Evolutionary conservation across 176 grass and related monocot genomes (phyloP).

Genomic region (Phoenix roebelenii): DNA sequence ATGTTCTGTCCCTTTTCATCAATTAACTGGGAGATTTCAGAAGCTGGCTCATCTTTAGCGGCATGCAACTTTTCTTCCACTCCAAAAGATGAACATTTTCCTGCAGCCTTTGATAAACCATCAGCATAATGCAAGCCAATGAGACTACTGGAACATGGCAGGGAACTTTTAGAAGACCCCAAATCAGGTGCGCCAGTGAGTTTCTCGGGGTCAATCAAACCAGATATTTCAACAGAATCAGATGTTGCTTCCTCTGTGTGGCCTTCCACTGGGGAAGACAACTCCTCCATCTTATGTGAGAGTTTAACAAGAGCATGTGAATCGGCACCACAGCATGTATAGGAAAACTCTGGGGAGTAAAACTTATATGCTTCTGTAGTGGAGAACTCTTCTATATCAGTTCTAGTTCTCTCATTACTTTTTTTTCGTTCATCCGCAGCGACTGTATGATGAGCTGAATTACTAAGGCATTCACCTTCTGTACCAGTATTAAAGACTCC

Average conservation of each 20-base stretch:
- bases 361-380: not conserved
- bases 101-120: constrained; percentile 2
- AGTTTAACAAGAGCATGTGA: not conserved
- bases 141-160: not conserved
- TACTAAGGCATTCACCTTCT: too few species aligned
- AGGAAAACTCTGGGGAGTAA: not conserved
- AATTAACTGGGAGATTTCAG: constrained; percentile 8
- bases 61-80: constrained; percentile 10
- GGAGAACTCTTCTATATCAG: not conserved
- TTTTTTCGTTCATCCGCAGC: not conserved
- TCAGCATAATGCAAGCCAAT: not conserved
- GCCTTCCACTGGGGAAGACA: not conserved
- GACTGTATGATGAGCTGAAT: too few species aligned
- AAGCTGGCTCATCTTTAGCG: constrained; percentile 7
- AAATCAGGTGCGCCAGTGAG: not conserved
- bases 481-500: too few species aligned
- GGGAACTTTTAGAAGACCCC: not conserved
- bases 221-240: not conserved
- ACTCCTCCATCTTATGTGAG: not conserved
- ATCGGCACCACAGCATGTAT: not conserved
- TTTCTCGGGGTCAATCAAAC: not conserved
- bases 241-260: not conserved
- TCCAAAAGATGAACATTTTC: constrained; percentile 5
- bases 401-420: not conserved
- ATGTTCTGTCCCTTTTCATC: constrained; percentile 4